These are phyloP conservation scores for Crithidia fasciculata DNA, from an alignment of 208 protist genomes.

Conservation along the genomic window DNA sequence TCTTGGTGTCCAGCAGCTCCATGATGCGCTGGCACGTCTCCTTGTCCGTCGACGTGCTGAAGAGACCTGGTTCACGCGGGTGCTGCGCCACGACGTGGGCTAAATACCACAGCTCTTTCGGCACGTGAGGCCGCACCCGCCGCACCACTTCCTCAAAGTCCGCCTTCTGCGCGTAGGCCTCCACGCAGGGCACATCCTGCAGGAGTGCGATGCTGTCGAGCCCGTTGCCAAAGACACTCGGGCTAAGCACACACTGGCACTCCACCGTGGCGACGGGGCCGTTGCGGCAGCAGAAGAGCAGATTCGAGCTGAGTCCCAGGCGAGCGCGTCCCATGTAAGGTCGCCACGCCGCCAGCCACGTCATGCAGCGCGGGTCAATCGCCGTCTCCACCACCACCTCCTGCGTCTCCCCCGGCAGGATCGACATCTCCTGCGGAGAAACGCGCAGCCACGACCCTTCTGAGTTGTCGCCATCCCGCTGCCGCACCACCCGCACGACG, in stretches of 20 bases:
- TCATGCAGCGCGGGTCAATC: constrained; percentile 64
- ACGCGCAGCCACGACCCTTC: constrained; percentile 81
- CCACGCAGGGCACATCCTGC: constrained; percentile 51
- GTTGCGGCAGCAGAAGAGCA: constrained; percentile 69
- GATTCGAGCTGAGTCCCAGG: constrained; percentile 50
- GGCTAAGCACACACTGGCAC: constrained; percentile 62
- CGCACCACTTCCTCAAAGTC: constrained; percentile 44
- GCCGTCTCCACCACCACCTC: constrained; percentile 62
- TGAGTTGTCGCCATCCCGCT: constrained; percentile 39
- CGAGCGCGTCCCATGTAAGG: constrained; percentile 62
- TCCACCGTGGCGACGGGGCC: constrained; percentile 63
- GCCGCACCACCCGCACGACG: constrained; percentile 67
- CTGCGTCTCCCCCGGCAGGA: constrained; percentile 75
- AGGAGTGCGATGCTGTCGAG: constrained; percentile 75
- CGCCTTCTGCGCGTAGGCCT: constrained; percentile 60
- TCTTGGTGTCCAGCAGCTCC: constrained; percentile 67
- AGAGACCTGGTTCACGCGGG: constrained; percentile 61
- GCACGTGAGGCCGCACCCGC: constrained; percentile 60
- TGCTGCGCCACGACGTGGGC: constrained; percentile 64
- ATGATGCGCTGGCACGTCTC: constrained; percentile 63
- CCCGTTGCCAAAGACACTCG: constrained; percentile 85
- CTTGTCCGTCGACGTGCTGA: constrained; percentile 49
- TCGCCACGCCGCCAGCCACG: constrained; percentile 67
- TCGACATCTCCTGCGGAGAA: constrained; percentile 54
- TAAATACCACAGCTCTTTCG: constrained; percentile 90